Conservation (phyloP, 169 alveolate genomes). For the Plasmodium knowlesi region DNA sequence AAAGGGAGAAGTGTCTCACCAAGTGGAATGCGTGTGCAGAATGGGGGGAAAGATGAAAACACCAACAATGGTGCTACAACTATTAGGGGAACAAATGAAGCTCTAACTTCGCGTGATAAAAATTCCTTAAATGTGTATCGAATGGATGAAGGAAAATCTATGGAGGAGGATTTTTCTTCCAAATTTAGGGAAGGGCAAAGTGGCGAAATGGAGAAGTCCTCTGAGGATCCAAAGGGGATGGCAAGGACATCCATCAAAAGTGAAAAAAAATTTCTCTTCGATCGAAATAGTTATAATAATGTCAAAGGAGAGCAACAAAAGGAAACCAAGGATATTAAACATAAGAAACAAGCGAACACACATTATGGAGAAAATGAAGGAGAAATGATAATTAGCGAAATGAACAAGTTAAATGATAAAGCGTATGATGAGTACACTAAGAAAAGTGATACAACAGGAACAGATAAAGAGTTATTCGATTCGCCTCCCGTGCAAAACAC, state of each 20-base stretch:
- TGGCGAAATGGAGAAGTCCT: background rate
- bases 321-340: background rate
- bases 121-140: conserved; percentile 4
- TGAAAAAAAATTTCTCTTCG: background rate
- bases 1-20: background rate
- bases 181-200: background rate
- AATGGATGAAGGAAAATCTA: background rate
- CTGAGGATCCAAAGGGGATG: background rate
- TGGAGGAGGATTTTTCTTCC: background rate
- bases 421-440: background rate
- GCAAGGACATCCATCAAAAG: background rate
- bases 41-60: background rate
- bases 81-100: background rate
- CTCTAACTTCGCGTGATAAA: background rate
- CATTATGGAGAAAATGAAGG: background rate
- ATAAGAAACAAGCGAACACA: background rate
- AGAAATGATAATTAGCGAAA: background rate
- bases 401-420: background rate
- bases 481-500: background rate
- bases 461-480: background rate
- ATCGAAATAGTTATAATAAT: background rate
- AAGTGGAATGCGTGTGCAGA: background rate
- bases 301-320: background rate
- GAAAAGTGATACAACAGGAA: background rate
- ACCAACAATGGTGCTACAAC: background rate